phyloP scores from a whole-genome alignment of 2,329 filamentous ascomycete genomes.

The Paecilomyces niveus region DNA sequence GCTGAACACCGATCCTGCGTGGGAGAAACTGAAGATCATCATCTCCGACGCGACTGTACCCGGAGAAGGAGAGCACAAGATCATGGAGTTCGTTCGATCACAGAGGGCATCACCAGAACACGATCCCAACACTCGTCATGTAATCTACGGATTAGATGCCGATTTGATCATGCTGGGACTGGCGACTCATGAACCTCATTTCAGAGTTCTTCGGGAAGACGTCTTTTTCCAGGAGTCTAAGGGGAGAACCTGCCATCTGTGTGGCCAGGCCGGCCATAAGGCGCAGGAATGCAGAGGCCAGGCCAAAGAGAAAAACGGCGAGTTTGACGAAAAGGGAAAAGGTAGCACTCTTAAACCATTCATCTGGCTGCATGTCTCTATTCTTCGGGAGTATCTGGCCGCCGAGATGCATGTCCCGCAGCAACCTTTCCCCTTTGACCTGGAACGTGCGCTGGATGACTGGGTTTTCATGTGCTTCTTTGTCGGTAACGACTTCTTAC shows the following conservation, averaged over 20 bases:
- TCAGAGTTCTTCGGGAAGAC: conserved; percentile 91
- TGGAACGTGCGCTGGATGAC: conserved; percentile 90
- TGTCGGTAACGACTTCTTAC: conserved; percentile 96
- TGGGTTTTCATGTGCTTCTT: conserved; percentile 99
- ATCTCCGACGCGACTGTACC: conserved; percentile 98
- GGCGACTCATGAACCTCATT: conserved; percentile 94
- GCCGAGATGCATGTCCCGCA: conserved; percentile 78
- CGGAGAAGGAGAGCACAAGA: conserved; percentile 97
- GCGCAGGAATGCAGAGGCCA: conserved; percentile 77
- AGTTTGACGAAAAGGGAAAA: conserved; percentile 75
- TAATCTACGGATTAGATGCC: conserved; percentile 95
- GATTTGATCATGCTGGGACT: conserved; percentile 98
- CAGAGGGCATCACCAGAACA: conserved; percentile 86
- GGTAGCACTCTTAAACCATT: conserved; percentile 74
- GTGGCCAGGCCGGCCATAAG: conserved; percentile 87
- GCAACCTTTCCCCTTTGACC: conserved; percentile 80
- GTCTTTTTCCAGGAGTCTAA: conserved; percentile 89
- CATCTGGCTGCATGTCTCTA: conserved; percentile 93
- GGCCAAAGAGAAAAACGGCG: conserved; percentile 67
- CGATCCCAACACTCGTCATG: conserved; percentile 93
- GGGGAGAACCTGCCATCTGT: conserved; percentile 74
- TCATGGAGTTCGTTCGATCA: conserved; percentile 96
- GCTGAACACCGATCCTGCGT: conserved; percentile 90
- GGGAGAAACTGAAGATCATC: conserved; percentile 94
- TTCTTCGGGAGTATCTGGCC: conserved; percentile 86